Percentiles rank a stretch among this genome's conserved stretches.
Evolutionary conservation across 108 stramenopile genomes (phyloP).

Genomic region (Nitzschia putrida): DNA sequence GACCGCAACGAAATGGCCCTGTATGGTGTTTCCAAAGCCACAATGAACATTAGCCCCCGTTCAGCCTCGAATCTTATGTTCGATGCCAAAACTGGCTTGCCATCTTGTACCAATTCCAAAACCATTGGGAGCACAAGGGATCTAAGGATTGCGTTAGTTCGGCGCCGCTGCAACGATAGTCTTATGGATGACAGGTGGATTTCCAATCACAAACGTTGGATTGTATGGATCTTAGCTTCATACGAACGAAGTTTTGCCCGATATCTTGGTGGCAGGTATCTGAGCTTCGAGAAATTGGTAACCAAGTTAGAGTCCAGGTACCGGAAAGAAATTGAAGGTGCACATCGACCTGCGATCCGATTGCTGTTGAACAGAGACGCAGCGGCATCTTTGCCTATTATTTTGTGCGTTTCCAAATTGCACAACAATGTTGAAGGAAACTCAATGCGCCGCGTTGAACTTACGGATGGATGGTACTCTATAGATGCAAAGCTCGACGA

Average conservation of each 20-base stretch:
- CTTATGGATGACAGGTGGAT: constrained; percentile 64
- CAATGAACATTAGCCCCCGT: no score
- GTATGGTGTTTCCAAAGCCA: no score
- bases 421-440: neutral
- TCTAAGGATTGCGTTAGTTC: no score
- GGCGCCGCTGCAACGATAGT: constrained; percentile 33
- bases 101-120: neutral
- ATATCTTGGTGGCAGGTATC: constrained; percentile 51
- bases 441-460: constrained; percentile 36
- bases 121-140: no score
- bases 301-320: constrained; percentile 59
- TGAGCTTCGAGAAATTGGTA: constrained; percentile 63
- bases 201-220: constrained; percentile 73
- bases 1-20: no score
- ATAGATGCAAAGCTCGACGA: constrained; percentile 60
- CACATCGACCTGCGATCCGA: constrained; percentile 63
- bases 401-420: constrained; percentile 63
- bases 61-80: constrained; percentile 4
- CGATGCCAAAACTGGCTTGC: constrained; percentile 28
- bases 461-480: constrained; percentile 88
- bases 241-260: constrained; percentile 68
- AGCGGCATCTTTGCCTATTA: constrained; percentile 51
- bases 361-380: constrained; percentile 80
- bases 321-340: constrained; percentile 57
- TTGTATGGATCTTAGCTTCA: constrained; percentile 80